These are phyloP conservation scores for Sclerotiophoma versabilis DNA, from an alignment of 2,329 filamentous ascomycete genomes.

Conservation along the genomic window DNA sequence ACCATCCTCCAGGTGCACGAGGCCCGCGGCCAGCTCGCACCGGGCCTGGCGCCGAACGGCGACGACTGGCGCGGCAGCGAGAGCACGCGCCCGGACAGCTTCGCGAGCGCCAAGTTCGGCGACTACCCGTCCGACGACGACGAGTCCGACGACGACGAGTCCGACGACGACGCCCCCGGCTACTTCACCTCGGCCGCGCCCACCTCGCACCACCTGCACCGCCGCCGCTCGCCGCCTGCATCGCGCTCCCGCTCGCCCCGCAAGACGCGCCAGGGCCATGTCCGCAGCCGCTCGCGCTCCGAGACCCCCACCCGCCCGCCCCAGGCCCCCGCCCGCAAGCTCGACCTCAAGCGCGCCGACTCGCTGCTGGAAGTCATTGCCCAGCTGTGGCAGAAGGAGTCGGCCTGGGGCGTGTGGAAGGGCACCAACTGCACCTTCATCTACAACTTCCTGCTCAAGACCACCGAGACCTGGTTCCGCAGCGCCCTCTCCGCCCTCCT, in stretches of 20 bases:
- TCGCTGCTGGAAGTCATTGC: conserved; percentile 86
- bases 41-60: conserved; percentile 27
- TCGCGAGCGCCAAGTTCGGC: conserved; percentile 44
- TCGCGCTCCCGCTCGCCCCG: conserved; percentile 39
- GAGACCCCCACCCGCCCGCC: conserved; percentile 49
- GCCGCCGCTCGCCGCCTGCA: conserved; percentile 42
- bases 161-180: conserved; percentile 72
- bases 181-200: conserved; percentile 82
- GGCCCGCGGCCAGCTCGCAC: conserved; percentile 47
- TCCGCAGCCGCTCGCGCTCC: conserved; percentile 51
- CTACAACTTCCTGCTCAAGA: conserved; percentile 84
- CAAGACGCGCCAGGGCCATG: conserved; percentile 38
- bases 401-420: conserved; percentile 93
- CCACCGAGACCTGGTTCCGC: conserved; percentile 90
- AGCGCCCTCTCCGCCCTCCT: conserved; percentile 89
- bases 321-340: conserved; percentile 62
- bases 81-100: conserved; percentile 41
- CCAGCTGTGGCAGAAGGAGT: conserved; percentile 88
- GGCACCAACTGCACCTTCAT: conserved; percentile 90
- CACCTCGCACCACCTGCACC: conserved; percentile 51
- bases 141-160: conserved; percentile 76
- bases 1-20: conserved; percentile 82
- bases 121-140: conserved; percentile 70
- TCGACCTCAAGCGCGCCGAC: conserved; percentile 76
- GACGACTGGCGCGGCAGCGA: conserved; percentile 23